A percentile compares a stretch with the other conserved stretches of the same genome.
Conservation (phyloP, 768 basidiomycete species). For the Lactarius akahatsu region DNA sequence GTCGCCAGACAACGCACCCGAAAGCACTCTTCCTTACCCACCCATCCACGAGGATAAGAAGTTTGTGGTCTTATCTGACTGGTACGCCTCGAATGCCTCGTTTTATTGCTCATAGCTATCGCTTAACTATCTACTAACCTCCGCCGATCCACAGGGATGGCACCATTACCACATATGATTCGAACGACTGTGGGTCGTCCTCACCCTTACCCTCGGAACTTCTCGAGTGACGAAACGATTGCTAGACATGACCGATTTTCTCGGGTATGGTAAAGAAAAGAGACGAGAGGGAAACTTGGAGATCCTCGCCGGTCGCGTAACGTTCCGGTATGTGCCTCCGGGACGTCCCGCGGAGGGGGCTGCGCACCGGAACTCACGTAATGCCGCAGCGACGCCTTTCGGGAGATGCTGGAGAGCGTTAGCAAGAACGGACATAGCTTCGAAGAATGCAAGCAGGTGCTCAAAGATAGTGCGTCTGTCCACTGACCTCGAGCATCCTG, state of each 20-base stretch:
- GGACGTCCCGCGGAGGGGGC: background rate
- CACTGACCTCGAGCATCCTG: background rate
- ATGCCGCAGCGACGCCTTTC: slow-evolving; percentile 73
- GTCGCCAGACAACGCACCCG: slow-evolving; percentile 33
- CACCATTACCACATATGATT: slow-evolving; percentile 90
- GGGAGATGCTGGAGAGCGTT: slow-evolving; percentile 82
- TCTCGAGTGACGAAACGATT: background rate
- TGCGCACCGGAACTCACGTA: slow-evolving; percentile 6
- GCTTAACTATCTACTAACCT: background rate
- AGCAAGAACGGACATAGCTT: slow-evolving; percentile 72
- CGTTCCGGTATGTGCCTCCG: slow-evolving; percentile 56
- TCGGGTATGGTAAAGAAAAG: slow-evolving; percentile 78
- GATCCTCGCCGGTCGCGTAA: slow-evolving; percentile 61
- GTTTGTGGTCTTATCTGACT: slow-evolving; percentile 88
- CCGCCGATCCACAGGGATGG: slow-evolving; percentile 64
- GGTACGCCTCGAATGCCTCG: slow-evolving; percentile 54
- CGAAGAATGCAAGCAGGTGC: slow-evolving; percentile 77
- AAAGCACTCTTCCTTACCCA: slow-evolving; percentile 78
- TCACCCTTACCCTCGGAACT: background rate
- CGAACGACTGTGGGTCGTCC: slow-evolving; percentile 75
- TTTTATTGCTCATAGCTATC: background rate
- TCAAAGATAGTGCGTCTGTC: slow-evolving; percentile 61
- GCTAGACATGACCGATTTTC: slow-evolving; percentile 83
- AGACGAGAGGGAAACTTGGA: slow-evolving; percentile 73
- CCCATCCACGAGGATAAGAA: slow-evolving; percentile 75